Evolutionary conservation across 345 rosid genomes (phyloP), one percentile per base, ranked within the genome.

Genomic region (Dimocarpus longan): DNA sequence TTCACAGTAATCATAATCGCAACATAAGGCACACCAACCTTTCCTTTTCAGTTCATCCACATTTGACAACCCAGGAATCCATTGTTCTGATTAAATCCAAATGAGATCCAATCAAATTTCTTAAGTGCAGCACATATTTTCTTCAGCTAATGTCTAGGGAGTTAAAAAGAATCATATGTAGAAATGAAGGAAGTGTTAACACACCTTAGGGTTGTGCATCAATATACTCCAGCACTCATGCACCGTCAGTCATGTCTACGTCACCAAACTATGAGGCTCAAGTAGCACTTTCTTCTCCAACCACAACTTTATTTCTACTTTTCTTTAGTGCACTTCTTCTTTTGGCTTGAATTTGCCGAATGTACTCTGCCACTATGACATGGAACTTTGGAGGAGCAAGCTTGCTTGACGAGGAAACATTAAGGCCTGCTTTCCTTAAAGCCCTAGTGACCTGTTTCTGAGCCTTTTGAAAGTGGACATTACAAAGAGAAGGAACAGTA

Each of bases 341-440:
- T 82, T 88, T 89, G 72, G 88, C 85, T 86, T 93, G 97, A 79
- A 93, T 93, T 79, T 89, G 93, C 50, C 76, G 89, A 67, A 91
- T 91, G 80, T 86, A 93, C 42, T 92, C 97, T 43, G 94, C 86
- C 54, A 89, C 90, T 71, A 93, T 71, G 70, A 93, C 90, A 76
- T 91, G 93, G 76, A 93, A 84, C 90, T 91, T 93, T 3, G 94
- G 92, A 4, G 94, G 92, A 66, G 92, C 91, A 78, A 89, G 88
- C 85, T 82, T 91, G 82, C 76, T 86, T 73, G 93, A 82, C 26
- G 91, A 86, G 24, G 95, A 85, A 75, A 82, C 87, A 82, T 80
- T 91, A 40, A 88, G 94, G 66, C 95, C 93, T 39, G 97, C 97
- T 80, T 90, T 90, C 82, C 85, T 91, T 79, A 93, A 59, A 63